Evolutionary conservation across 208 protist species (phyloP), one percentile per base, ranked within the genome.

Genomic region (Trypanosoma brucei): DNA sequence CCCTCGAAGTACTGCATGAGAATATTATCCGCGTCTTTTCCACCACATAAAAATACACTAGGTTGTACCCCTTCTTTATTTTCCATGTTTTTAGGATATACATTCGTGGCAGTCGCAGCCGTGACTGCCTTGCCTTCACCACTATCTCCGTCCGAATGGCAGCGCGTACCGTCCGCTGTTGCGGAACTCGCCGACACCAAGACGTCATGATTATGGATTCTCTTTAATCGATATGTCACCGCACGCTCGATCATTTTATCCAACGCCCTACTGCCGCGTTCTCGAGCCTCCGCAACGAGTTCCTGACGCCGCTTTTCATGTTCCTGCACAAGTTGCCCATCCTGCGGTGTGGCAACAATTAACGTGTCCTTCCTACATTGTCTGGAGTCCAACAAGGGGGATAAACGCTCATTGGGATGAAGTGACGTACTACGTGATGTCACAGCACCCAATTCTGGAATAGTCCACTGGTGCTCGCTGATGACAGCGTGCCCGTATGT

Each of bases 1-100:
- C 61, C 61, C 58, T 67, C 68, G 68, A 74, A 74, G 38, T 74
- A 74, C 2, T 65, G 34, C 14, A 62, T 40, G 11, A 74, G 61
- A 57, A 68, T 68, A 49, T 74, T 52, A 34, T 74, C 68, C 14
- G 45, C 3, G 3, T 59, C 55, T 13, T 62, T 14, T 2, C 44
- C n/a, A 3, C 39, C 5, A 31, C 30, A 31, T 36, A 31, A 3
- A n/a, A 37, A 36, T 35, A 30, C 2, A 52, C 48, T 35, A 22
- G 22, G 22, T 22, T 22, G 22, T 22, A 22, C 22, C 22, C 22
- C 22, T 22, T 22, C 22, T 22, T 22, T 22, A 22, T 22, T 22
- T 22, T 22, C 22, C 22, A 22, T 22, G 22, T 22, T 22, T 22
- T 22, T 22, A 22, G 22, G 22, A 22, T 22, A 22, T 22, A 22